Evolutionary conservation across 192 early-diverging fungal genomes (phyloP).

Genomic region (Backusella westeae): DNA sequence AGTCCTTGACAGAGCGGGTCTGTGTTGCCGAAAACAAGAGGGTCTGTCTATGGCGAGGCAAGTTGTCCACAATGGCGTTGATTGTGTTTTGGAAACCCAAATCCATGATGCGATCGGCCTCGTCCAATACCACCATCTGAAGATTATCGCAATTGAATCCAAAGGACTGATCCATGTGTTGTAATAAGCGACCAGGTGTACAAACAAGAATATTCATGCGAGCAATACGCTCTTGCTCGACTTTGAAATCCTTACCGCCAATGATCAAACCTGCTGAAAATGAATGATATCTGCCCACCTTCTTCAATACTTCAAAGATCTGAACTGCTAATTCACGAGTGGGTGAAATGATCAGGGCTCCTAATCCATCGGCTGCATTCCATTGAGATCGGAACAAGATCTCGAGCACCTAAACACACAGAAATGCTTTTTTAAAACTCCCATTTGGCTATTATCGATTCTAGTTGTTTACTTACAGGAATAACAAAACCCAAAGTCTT

Average conservation of each 20-base stretch:
- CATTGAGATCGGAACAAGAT: slow-evolving; percentile 79
- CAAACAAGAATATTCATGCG: slow-evolving; percentile 83
- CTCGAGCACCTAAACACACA: slow-evolving; percentile 69
- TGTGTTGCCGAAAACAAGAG: slow-evolving; percentile 97
- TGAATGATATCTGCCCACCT: slow-evolving; percentile 66
- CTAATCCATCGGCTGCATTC: slow-evolving; percentile 77
- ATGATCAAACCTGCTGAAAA: slow-evolving; percentile 96
- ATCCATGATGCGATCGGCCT: slow-evolving; percentile 85
- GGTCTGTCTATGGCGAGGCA: slow-evolving; percentile 87
- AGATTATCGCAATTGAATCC: slow-evolving; percentile 86
- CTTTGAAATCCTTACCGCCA: slow-evolving; percentile 87
- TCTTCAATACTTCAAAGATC: slow-evolving; percentile 86
- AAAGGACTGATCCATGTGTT: slow-evolving; percentile 90
- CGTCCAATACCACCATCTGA: slow-evolving; percentile 76
- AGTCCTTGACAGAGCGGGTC: slow-evolving; percentile 93
- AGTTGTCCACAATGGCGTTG: slow-evolving; percentile 80
- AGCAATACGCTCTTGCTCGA: slow-evolving; percentile 68
- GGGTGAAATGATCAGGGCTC: slow-evolving; percentile 80
- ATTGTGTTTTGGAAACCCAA: slow-evolving; percentile 82
- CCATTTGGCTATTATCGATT: background rate
- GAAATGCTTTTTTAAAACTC: background rate
- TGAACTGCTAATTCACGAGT: slow-evolving; percentile 88
- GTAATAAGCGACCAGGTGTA: slow-evolving; percentile 81
- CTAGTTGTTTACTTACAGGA: slow-evolving; percentile 48
- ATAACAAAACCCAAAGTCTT: slow-evolving; percentile 82